phyloP scores from a whole-genome alignment of 495 filamentous ascomycete species.

The Daldinia childiae region DNA sequence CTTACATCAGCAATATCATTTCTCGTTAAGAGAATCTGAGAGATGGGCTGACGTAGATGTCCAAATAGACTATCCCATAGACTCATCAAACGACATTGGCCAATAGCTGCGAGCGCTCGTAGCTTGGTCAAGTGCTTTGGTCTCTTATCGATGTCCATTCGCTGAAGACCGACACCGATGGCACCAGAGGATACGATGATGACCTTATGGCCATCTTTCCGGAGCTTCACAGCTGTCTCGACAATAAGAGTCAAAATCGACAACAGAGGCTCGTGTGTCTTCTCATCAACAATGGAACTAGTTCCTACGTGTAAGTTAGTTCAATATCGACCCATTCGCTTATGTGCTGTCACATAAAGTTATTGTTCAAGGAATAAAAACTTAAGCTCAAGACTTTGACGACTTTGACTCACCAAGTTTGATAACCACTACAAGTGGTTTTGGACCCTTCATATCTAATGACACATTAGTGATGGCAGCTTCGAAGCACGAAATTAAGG shows the following conservation, averaged over 20 bases:
- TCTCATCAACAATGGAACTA: conserved; percentile 97
- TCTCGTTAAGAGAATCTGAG: conserved; percentile 93
- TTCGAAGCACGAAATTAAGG: conserved; percentile 1
- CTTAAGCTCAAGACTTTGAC: background rate
- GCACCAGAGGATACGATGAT: conserved; percentile 96
- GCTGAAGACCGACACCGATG: conserved; percentile 88
- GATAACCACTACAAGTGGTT: conserved; percentile 82
- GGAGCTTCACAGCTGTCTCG: conserved; percentile 85
- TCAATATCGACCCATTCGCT: conserved; percentile 5
- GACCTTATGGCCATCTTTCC: conserved; percentile 91
- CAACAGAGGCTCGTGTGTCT: conserved; percentile 94
- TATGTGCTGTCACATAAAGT: background rate
- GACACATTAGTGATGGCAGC: conserved; percentile 25
- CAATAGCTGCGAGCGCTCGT: conserved; percentile 94
- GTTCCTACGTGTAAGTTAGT: conserved; percentile 69
- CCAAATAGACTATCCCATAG: conserved; percentile 93
- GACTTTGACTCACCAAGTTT: conserved; percentile 78
- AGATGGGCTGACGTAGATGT: conserved; percentile 87
- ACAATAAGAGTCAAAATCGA: conserved; percentile 91
- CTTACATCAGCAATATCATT: conserved; percentile 95
- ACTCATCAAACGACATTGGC: conserved; percentile 94
- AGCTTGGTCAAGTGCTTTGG: conserved; percentile 88
- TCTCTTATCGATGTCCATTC: conserved; percentile 88
- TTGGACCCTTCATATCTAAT: conserved; percentile 61
- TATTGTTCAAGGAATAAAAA: background rate